A percentile compares a stretch with the other conserved stretches of the same genome.
Conservation (phyloP, 2,329 filamentous ascomycete genomes). For the Aspergillus udagawae region DNA sequence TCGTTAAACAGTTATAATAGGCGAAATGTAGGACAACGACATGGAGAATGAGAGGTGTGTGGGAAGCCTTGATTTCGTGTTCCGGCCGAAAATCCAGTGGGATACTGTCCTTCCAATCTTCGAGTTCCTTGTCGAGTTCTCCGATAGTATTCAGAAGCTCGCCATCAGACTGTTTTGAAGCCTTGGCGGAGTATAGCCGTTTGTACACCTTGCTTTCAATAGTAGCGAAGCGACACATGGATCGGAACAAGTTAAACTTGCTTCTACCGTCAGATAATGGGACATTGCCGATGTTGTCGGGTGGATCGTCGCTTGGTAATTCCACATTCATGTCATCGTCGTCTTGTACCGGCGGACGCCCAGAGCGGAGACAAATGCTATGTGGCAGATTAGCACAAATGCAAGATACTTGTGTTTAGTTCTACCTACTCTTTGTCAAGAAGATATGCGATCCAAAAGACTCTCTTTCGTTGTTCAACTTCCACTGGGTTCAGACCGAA, state of each 20-base stretch:
- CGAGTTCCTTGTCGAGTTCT: conserved; percentile 82
- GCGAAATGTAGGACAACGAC: conserved; percentile 92
- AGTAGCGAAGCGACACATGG: conserved; percentile 85
- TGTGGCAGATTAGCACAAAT: conserved; percentile 9
- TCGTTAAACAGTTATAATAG: conserved; percentile 97
- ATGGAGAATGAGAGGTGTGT: conserved; percentile 90
- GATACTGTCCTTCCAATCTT: conserved; percentile 95
- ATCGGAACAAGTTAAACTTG: conserved; percentile 90
- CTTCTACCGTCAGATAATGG: conserved; percentile 81
- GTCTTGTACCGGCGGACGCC: conserved; percentile 67
- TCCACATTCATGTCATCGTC: conserved; percentile 94
- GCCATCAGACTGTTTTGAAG: conserved; percentile 84
- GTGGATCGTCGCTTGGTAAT: conserved; percentile 82
- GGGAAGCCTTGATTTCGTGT: conserved; percentile 87
- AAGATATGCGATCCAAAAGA: conserved; percentile 74
- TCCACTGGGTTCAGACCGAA: conserved; percentile 93
- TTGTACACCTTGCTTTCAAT: conserved; percentile 96
- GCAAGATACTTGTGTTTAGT: conserved; percentile 5
- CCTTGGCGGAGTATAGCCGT: conserved; percentile 85
- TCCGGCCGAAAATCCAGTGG: conserved; percentile 96
- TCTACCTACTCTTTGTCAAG: conserved; percentile 62
- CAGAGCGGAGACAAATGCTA: conserved; percentile 66
- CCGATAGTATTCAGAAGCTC: conserved; percentile 94
- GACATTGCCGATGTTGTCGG: conserved; percentile 92
- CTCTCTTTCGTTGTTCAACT: conserved; percentile 80